Conservation (phyloP, 345 rosid species). For the Garcia nutans region DNA sequence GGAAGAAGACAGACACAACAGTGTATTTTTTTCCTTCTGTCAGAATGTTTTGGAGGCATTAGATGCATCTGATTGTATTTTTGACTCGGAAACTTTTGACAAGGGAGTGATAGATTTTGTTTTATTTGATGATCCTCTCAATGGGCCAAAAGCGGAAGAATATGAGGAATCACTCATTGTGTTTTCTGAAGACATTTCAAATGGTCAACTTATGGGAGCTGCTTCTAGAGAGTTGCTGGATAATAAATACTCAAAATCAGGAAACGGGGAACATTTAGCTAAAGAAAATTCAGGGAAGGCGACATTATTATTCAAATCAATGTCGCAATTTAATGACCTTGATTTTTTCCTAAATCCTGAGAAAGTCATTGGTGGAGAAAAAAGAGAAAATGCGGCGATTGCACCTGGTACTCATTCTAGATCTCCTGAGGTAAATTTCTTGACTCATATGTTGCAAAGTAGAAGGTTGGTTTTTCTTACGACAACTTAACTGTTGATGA, state of each 20-base stretch:
- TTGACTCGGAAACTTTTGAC: slow-evolving; percentile 38
- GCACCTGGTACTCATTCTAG: slow-evolving; percentile 26
- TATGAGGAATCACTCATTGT: slow-evolving; percentile 33
- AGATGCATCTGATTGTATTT: slow-evolving; percentile 36
- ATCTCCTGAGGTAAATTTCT: slow-evolving; percentile 32
- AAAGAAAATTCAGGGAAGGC: slow-evolving; percentile 44
- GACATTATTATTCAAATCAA: slow-evolving; percentile 52
- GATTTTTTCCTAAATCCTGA: slow-evolving; percentile 83
- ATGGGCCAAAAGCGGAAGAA: slow-evolving; percentile 33
- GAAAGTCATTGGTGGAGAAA: slow-evolving; percentile 43
- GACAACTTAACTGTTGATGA: neutral
- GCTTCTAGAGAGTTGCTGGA: slow-evolving; percentile 30
- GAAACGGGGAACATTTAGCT: slow-evolving; percentile 29
- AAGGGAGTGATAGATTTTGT: slow-evolving; percentile 52
- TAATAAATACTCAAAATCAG: slow-evolving; percentile 28
- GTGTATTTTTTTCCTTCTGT: slow-evolving; percentile 28
- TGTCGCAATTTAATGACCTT: slow-evolving; percentile 75
- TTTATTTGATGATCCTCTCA: slow-evolving; percentile 46
- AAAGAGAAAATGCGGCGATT: slow-evolving; percentile 30
- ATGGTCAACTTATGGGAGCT: slow-evolving; percentile 25
- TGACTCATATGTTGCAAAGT: neutral
- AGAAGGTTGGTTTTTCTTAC: neutral
- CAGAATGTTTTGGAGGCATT: slow-evolving; percentile 39
- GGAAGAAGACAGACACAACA: slow-evolving; percentile 50
- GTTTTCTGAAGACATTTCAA: slow-evolving; percentile 30